Evolutionary conservation across 2,329 filamentous ascomycete species (phyloP).

Genomic region (Xylariaceae sp.): DNA sequence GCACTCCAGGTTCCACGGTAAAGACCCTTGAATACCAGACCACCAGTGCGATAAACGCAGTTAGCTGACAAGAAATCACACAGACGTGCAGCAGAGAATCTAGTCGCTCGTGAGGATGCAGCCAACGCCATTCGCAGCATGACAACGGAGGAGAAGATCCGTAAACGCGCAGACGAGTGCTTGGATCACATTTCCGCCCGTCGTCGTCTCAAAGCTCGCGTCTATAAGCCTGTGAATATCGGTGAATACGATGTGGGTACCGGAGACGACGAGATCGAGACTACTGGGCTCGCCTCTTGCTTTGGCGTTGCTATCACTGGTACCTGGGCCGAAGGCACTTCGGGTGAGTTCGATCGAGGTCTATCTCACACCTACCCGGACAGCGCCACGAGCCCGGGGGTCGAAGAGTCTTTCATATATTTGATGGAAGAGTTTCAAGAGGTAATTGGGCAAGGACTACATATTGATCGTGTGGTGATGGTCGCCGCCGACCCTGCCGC

Average conservation of each 20-base stretch:
- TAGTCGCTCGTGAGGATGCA: background rate
- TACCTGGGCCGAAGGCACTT: background rate
- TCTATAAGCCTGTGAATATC: background rate
- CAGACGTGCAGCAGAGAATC: background rate
- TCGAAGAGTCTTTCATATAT: background rate
- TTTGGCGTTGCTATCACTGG: slow-evolving; percentile 8
- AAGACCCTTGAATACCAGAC: too few species aligned
- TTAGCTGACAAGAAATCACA: background rate
- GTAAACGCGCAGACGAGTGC: slow-evolving; percentile 2
- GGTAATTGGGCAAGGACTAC: background rate
- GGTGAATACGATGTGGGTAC: background rate
- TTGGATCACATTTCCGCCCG: background rate
- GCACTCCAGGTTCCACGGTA: too few species aligned
- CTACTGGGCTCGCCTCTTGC: slow-evolving; percentile 4
- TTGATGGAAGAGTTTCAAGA: slow-evolving; percentile 2
- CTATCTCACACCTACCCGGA: background rate
- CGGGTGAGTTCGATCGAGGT: background rate
- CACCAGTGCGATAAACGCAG: too few species aligned
- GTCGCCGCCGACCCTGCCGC: background rate
- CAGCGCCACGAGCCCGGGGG: background rate
- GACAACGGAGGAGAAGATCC: background rate
- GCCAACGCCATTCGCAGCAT: background rate
- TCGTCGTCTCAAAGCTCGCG: background rate
- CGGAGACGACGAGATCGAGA: background rate
- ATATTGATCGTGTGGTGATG: slow-evolving; percentile 1